Base-by-base conservation (phyloP, 352 stramenopile species). In the Phytophthora meadii region DNA sequence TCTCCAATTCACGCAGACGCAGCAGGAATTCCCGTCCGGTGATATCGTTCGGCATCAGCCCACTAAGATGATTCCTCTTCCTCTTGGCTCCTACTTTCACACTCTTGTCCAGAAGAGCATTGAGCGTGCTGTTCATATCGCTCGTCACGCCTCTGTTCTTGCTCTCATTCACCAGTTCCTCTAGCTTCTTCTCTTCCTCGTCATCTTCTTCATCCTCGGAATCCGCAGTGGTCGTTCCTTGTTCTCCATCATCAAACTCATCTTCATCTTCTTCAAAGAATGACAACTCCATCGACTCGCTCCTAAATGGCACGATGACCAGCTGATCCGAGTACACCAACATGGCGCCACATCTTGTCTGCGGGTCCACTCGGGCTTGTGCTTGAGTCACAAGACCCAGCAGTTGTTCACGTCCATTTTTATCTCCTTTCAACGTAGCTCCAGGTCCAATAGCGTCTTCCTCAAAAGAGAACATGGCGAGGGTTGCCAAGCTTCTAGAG, bases 241-340 rank as follows among this genome's bases (percentile, higher is more conserved):
- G 73, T 0, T 77, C 66, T 17, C 80, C 84, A n/a, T 90, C 81
- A 1, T 92, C 79, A 6, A 89, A 76, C 0, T 90, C 84, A 2
- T 94, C 85, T 19, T 93, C 81, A 22, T 93, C 81, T 49, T 92
- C 82, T 30, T 92, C 82, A 65, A 94, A 92, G 54, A 92, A 88
- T 15, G 84, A 89, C 27, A 90, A 60, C 58, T 91, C 82, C 68
- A 89, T 88, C 6, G 84, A 91, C 50, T 85, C 88, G 52, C 81
- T 92, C 11, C 84, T 68, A 53, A 96, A 93, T 4, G 88, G 88
- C 37, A 96, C 82, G 59, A 96, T 65, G 7, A 94, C 84, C 27
- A 96, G 61, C 61, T 96, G 88, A 61, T 94, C 87, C 15, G 68
- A 68, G 76, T 96, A 96, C 32, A 94, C 73, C 24, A 96, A 68